A percentile compares a stretch with the other conserved stretches of the same genome.
phyloP scores from a whole-genome alignment of 2,329 filamentous ascomycete species.

The Cladosporium velox region DNA sequence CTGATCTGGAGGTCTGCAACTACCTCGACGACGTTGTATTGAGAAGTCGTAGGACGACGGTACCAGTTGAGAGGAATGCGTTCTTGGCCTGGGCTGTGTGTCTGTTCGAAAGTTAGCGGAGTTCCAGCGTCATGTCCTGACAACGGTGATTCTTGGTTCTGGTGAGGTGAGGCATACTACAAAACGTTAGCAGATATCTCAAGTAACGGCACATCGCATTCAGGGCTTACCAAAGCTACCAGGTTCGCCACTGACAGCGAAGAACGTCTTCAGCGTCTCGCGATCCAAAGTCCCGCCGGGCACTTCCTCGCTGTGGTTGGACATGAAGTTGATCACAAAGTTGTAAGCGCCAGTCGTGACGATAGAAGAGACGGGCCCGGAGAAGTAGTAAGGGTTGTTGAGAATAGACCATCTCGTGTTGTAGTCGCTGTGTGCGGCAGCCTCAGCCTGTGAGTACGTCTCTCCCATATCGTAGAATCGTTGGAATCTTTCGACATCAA shows the following conservation, averaged over 20 bases:
- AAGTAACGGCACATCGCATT: no score
- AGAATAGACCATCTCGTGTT: slow-evolving; percentile 25
- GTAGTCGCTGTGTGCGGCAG: background rate
- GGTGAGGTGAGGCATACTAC: no score
- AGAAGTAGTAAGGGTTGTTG: slow-evolving; percentile 38
- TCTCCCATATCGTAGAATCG: background rate
- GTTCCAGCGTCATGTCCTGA: no score
- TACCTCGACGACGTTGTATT: slow-evolving; percentile 24
- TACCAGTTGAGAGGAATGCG: slow-evolving; percentile 37
- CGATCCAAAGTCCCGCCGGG: slow-evolving; percentile 29
- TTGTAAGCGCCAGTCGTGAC: slow-evolving; percentile 32
- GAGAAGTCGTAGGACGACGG: slow-evolving; percentile 37
- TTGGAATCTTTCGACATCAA: background rate
- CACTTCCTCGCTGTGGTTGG: slow-evolving; percentile 32
- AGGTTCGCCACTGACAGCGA: slow-evolving; percentile 29
- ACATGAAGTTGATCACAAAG: slow-evolving; percentile 36
- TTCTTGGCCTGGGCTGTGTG: slow-evolving; percentile 30
- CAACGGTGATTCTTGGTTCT: no score
- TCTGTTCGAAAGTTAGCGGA: background rate
- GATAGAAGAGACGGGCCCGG: slow-evolving; percentile 31
- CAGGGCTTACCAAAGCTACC: slow-evolving; percentile 23
- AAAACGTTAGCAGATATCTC: no score
- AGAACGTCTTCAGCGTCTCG: slow-evolving; percentile 30
- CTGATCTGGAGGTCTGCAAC: background rate
- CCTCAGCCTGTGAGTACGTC: background rate